phyloP scores from a whole-genome alignment of 2,329 filamentous ascomycete species.

The Stenocarpella maydis region DNA sequence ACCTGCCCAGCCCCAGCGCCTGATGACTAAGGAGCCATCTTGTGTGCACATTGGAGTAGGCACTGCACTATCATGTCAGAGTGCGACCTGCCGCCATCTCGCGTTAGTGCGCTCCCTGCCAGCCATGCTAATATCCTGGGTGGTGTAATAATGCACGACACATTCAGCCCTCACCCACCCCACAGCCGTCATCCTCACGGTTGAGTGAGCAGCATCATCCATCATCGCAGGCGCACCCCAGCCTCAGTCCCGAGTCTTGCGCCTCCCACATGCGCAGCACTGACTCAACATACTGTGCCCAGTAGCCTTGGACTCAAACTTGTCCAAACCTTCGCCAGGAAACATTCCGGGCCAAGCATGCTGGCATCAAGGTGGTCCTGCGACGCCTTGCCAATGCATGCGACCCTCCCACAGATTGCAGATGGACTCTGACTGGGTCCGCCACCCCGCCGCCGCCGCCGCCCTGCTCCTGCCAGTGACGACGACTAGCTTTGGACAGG shows the following conservation, averaged over 20 bases:
- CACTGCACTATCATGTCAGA: neutral
- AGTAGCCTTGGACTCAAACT: conserved; percentile 22
- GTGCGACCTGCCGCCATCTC: neutral
- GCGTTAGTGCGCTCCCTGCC: conserved; percentile 7
- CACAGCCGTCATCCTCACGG: neutral
- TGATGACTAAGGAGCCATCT: conserved; percentile 22
- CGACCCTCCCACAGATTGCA: conserved; percentile 32
- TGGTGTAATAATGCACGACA: conserved; percentile 18
- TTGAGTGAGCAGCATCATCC: neutral
- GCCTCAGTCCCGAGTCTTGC: conserved; percentile 9
- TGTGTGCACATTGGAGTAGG: neutral
- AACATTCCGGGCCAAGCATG: conserved; percentile 26
- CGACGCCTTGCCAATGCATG: conserved; percentile 28
- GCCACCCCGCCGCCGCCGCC: conserved; percentile 16
- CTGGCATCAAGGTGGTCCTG: conserved; percentile 15
- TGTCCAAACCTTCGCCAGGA: conserved; percentile 27
- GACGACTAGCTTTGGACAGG: conserved; percentile 2
- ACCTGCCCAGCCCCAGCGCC: neutral
- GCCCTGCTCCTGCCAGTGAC: conserved; percentile 20
- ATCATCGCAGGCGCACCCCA: conserved; percentile 18
- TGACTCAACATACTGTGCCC: conserved; percentile 25
- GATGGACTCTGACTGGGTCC: conserved; percentile 29
- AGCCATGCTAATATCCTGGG: too few relatives aligned
- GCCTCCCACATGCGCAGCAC: conserved; percentile 11
- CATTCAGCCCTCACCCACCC: neutral